Evolutionary conservation across 1,139 yeast species (phyloP), one percentile per base, ranked within the genome.

Genomic region (Yamadazyma diddensiae): DNA sequence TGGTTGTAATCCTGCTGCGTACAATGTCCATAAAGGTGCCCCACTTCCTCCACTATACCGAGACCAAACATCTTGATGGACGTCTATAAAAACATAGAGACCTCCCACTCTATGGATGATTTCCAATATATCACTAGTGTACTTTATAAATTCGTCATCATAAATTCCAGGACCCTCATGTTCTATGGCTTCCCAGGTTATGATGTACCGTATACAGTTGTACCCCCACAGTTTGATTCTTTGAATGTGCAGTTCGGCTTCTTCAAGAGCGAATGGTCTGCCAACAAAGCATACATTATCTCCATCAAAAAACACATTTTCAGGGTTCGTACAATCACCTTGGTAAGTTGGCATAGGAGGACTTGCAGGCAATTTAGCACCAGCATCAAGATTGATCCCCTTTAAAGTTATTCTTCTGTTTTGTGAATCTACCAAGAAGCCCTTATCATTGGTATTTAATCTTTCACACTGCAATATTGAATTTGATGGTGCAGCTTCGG

Each of bases 41-140:
- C 97, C 97, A 37, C 90, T 81, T 1, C 97, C 97, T n/a, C 97
- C 97, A 12, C 80, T 68, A 52, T 69, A 85, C 32, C 97, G 65
- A 5, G 94, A 82, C 97, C 97, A 90, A 11, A 83, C 94, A 53
- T 90, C 97, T 55, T 90, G 97, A 53, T 90, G 97, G 2, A 94
- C 84, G 49, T 90, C 97, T 39, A 90, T 53, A 45, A 84, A 79
- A 5, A 88, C 90, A 50, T 84, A 85, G 13, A 90, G 58, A 0
- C 95, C 96, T 0, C 86, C 88, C 22, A 78, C 64, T 6, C 69
- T 55, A 32, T 76, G 70, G 13, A 86, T 70, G 7, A 78, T 68
- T 37, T 70, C 61, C 36, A 90, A 58, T 1, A 87, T 66, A 38
- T 79, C 59, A 26, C 82, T 65, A 1, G 94, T 77, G 53, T 81